Conservation (phyloP, 257 asterid species). For the Sherardia arvensis region DNA sequence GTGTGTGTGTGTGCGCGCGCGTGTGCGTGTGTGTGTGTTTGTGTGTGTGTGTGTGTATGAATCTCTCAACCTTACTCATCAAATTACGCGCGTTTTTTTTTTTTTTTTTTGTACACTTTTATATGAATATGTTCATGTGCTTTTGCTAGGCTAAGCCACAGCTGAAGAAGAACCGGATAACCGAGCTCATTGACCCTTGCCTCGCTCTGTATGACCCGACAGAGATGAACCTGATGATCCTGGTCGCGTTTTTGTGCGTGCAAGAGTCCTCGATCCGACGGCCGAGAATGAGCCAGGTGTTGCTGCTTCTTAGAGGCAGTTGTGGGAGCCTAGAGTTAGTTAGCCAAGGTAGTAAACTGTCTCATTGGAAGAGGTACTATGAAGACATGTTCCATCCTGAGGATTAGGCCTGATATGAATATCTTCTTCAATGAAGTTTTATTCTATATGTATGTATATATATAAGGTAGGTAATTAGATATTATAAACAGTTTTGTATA, state of each 20-base stretch:
- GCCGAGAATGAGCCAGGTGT: conserved; percentile 77
- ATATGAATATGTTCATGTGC: not conserved
- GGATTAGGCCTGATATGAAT: conserved; percentile 20
- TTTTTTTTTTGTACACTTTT: not conserved
- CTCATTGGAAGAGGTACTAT: conserved; percentile 80
- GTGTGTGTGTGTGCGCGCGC: no score
- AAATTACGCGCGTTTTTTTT: no score
- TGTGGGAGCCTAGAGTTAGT: conserved; percentile 75
- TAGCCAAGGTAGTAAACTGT: conserved; percentile 52
- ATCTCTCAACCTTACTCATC: not conserved
- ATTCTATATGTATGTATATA: not conserved
- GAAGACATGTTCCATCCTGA: conserved; percentile 73
- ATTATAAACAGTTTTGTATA: not conserved
- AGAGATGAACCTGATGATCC: conserved; percentile 70
- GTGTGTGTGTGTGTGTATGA: conserved; percentile 93
- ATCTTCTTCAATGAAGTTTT: not conserved
- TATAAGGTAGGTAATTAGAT: not conserved
- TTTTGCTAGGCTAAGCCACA: conserved; percentile 65
- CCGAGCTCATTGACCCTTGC: conserved; percentile 73
- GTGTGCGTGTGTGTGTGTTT: no score
- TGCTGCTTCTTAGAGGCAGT: conserved; percentile 77
- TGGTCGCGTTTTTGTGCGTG: conserved; percentile 76
- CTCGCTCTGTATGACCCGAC: conserved; percentile 44
- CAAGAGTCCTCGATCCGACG: conserved; percentile 73
- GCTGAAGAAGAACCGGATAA: conserved; percentile 68